Evolutionary conservation across 2,329 filamentous ascomycete genomes (phyloP), one percentile per base, ranked within the genome.

Genomic region (Colletotrichum sidae): DNA sequence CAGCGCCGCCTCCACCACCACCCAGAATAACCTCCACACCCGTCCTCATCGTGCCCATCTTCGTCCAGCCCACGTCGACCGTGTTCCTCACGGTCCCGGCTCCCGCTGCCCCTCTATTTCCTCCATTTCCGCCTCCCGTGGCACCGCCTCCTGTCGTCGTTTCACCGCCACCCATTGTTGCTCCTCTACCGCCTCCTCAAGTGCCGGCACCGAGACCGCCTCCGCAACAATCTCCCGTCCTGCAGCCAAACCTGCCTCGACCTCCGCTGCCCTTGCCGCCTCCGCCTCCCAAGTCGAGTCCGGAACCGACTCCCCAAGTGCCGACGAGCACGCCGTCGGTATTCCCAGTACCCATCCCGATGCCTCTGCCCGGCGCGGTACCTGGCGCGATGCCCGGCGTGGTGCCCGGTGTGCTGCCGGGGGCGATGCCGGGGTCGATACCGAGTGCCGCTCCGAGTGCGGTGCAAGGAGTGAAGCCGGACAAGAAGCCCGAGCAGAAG

Each of bases 341-440:
- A n/a, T 6, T 33, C 5, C 46, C 46, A 70, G 74, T 75, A 33
- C 76, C 50, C 17, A 17, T 42, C 1, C 41, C 25, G n/a, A 51
- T 33, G 13, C 8, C 13, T 1, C 25, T 25, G 25, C 25, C 25
- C 4, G 25, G 25, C 25, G 25, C 25, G 25, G 25, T 25, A 25
- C 25, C 25, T 25, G 25, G 25, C 2, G 54, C 49, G 33, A 10
- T 33, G 10, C 46, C 46, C 70, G 74, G 75, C 38, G 77, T 51
- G 35, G 15, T 42, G 1, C 41, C 25, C 17, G 54, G 37, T 9
- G 15, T 9, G 2, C 25, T 25, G 25, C 25, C 25, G 25, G 25
- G 25, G 25, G 4, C 25, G 25, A 25, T 25, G 25, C 25, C 25
- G 25, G 25, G 25, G 25, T 5, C 25, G 25, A 25, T 25, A 25